Conservation (phyloP, 768 basidiomycete genomes). For the Dentipellis fragilis region DNA sequence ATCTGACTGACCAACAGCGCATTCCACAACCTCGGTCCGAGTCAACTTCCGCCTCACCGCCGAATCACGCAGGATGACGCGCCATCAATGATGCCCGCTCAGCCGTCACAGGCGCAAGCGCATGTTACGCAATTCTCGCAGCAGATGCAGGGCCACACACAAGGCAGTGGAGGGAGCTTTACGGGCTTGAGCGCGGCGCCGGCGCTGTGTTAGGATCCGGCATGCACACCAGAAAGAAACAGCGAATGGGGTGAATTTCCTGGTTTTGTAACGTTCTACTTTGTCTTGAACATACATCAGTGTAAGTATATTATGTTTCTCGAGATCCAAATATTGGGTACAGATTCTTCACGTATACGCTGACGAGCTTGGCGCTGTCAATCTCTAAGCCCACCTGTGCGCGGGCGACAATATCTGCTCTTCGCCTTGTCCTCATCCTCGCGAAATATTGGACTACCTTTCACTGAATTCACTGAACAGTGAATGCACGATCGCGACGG, state of each 20-base stretch:
- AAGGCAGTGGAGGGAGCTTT: slow-evolving; percentile 52
- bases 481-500: too few species aligned
- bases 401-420: too few species aligned
- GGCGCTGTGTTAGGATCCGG: slow-evolving; percentile 21
- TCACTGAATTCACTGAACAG: too few species aligned
- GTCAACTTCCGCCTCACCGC: slow-evolving; percentile 71
- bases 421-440: too few species aligned
- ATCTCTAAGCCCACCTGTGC: too few species aligned
- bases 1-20: slow-evolving; percentile 37
- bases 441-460: too few species aligned
- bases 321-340: too few species aligned
- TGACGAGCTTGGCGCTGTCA: too few species aligned
- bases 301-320: too few species aligned
- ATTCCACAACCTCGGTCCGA: slow-evolving; percentile 45
- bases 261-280: too few species aligned
- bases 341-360: too few species aligned
- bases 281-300: too few species aligned
- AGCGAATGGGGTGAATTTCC: slow-evolving; percentile 34
- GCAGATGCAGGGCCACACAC: slow-evolving; percentile 20
- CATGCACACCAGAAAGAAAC: slow-evolving; percentile 44
- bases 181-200: slow-evolving; percentile 50
- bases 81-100: slow-evolving; percentile 71
- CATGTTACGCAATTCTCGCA: slow-evolving; percentile 30
- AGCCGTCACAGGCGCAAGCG: slow-evolving; percentile 25
- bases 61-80: slow-evolving; percentile 92